phyloP scores from a whole-genome alignment of 2,329 filamentous ascomycete genomes.

The Thielaviopsis populi region DNA sequence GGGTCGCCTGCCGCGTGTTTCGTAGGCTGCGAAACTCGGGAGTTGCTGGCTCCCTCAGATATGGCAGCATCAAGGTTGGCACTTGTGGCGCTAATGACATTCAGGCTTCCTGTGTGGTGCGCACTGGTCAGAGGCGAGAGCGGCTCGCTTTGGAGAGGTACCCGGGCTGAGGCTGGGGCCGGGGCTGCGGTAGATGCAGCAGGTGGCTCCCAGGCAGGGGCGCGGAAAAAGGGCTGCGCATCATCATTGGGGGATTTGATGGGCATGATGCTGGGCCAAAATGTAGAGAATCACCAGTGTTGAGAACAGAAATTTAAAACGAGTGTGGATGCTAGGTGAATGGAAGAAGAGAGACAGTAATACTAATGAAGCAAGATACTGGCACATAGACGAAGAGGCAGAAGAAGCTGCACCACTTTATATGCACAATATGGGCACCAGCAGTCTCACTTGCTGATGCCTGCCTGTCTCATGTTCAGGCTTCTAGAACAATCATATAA shows the following conservation, averaged over 20 bases:
- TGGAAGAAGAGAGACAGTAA: neutral
- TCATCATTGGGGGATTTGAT: neutral
- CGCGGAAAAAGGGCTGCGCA: slow-evolving; percentile 2
- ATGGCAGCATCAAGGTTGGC: neutral
- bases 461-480: neutral
- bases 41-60: neutral
- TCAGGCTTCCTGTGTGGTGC: neutral
- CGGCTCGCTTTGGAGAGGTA: slow-evolving; percentile 3
- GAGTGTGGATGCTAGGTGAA: neutral
- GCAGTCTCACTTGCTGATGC: neutral
- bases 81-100: neutral
- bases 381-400: neutral
- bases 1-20: neutral
- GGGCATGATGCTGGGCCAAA: neutral
- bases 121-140: slow-evolving; percentile 12
- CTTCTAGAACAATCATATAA: neutral
- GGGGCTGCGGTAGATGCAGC: neutral
- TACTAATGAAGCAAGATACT: neutral
- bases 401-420: neutral
- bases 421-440: neutral
- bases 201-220: neutral
- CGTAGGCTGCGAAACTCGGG: neutral
- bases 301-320: too few relatives aligned
- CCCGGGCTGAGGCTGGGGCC: neutral
- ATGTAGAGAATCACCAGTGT: neutral